Base-by-base conservation (phyloP, 2,329 filamentous ascomycete species). In the Diaporthe nobilis region DNA sequence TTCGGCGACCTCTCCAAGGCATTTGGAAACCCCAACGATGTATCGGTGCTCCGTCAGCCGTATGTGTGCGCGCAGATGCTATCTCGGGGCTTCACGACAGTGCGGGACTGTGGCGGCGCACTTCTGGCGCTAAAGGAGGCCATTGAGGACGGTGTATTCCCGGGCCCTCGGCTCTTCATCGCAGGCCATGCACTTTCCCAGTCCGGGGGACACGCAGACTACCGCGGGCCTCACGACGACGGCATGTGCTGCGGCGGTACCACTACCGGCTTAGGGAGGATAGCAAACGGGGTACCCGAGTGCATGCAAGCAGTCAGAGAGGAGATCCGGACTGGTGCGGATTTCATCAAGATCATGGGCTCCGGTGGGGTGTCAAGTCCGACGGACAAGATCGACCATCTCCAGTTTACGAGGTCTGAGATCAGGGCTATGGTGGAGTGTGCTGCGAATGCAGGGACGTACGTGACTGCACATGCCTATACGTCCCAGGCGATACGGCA, bases 281-380 rank as follows among this genome's bases (percentile, higher is more conserved):
- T 90, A 4, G 86, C 84, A 76, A 87, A 90, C 78, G 87, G 88
- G 1, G 86, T 88, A 0, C 81, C 87, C 0, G 85, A 89, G 75
- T 90, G 89, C 78, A 82, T 88, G 73, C 85, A 85, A 68, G 86
- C 83, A 42, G 86, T 86, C 1, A 84, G 89, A 9, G 88, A 90
- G 74, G 85, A 90, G 79, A 79, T 91, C 1, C 82, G 89, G 3
- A 82, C 81, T 17, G 89, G 89, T 1, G 84, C 86, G 1, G 87
- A 90, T 78, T 90, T 90, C 77, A 86, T 91, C 81, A 91, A 91
- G 81, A 88, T 91, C 77, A 90, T 90, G 88, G 83, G 85, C 3
- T 85, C 85, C 1, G 89, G 89, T 0, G 89, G 89, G 12, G 88
- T 91, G 6, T 84, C 86, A 2, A 87, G 84, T 53, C 88, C 87